Base-by-base conservation (phyloP, 371 early-diverging fungal species). In the Mortierella sp. region DNA sequence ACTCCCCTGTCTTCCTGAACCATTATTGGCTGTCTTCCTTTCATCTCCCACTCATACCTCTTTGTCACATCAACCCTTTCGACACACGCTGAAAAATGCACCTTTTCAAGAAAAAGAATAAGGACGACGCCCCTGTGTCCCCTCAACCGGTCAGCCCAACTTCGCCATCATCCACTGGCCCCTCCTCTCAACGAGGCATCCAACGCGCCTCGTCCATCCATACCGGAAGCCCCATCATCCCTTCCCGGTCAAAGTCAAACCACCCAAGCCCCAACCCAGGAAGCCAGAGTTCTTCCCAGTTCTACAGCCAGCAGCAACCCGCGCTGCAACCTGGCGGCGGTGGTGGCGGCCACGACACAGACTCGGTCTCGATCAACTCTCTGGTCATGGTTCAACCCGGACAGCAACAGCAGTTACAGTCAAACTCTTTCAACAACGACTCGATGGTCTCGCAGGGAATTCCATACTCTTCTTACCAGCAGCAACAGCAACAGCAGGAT, bases 201-300 rank as follows among this genome's bases (percentile, higher is more conserved):
- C 67, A 74, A 16, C 53, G 68, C 1, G 63, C 40, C 4, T 47
- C 68, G 7, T 67, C 68, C 63, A 50, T 68, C 26, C 40, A 52
- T 19, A 9, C 37, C 22, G 37, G 37, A 9, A 47, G 26, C 68
- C 68, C 68, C 74, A 58, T 45, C 40, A 74, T 74, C 68, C 74
- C 74, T 1, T 68, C 74, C 4, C 52, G 74, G 19, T 48, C 63
- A 55, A 74, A 64, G 24, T 74, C 74, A 31, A 31, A 61, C n/a
- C 11, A 44, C 34, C 39, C 26, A 0, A 39, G 40, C n/a, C 45
- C 58, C 9, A 29, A 26, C 22, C 72, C 47, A 19, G 64, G 55
- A 9, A 40, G 47, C 44, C 73, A 66, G 31, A n/a, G n/a, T n/a
- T n/a, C n/a, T n/a, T n/a, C n/a, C n/a, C 66, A 48, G 48, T 48